phyloP scores from a whole-genome alignment of 345 rosid species.

The Camelina sativa region DNA sequence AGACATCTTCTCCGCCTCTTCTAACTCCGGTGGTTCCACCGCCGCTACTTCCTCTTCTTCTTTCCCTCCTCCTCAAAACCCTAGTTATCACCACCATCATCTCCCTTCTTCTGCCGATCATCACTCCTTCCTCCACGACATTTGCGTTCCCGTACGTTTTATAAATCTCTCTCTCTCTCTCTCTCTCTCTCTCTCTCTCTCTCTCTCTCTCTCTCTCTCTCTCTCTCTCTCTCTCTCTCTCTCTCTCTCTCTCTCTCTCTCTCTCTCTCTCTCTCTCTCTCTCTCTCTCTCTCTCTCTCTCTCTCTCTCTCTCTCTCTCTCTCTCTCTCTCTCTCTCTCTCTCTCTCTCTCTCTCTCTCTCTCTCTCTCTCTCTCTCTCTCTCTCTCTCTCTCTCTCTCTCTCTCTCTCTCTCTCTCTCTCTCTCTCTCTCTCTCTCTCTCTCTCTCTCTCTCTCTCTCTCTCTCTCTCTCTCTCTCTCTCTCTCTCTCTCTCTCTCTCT shows the following conservation, averaged over 20 bases:
- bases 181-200: no score
- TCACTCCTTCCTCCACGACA: constrained; percentile 57
- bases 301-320: neutral
- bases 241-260: neutral
- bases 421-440: no score
- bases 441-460: neutral
- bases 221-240: no score
- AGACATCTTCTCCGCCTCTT: constrained; percentile 47
- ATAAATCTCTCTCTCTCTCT: neutral
- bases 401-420: neutral
- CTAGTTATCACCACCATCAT: constrained; percentile 58
- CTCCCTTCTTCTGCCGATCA: constrained; percentile 39
- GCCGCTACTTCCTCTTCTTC: constrained; percentile 42
- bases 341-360: no score
- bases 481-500: neutral
- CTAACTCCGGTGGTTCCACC: constrained; percentile 40
- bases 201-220: no score
- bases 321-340: neutral
- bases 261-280: neutral
- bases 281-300: no score
- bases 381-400: neutral
- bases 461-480: neutral
- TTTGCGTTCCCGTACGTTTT: constrained; percentile 63
- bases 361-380: neutral
- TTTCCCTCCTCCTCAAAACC: constrained; percentile 34